Base-by-base conservation (phyloP, 139 green algal species). In the Penium margaritaceum region DNA sequence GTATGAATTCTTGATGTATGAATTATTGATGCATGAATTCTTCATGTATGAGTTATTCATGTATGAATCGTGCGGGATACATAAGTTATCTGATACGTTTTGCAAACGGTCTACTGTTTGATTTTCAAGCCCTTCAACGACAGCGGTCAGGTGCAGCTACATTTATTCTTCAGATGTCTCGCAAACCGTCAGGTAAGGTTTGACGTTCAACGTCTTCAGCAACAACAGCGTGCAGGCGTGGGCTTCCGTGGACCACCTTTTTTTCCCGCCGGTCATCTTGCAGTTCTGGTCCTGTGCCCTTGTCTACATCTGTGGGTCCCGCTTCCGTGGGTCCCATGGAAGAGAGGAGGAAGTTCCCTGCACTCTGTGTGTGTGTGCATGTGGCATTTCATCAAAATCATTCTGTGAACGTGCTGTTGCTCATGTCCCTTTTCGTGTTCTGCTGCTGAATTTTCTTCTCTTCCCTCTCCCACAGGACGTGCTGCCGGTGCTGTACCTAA, bases 151-250 rank as follows among this genome's bases (percentile, higher is more conserved):
- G 30, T n/a, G 17, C n/a, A 32, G 15, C 6, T 29, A 58, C 7
- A 24, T 6, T 15, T n/a, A 4, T 60, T 9, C 90, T 0, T 68
- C 96, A 54, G 84, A 90, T 2, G 67, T 83, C 12, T 83, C 95
- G 63, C 92, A 93, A 0, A 82, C 82, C 72, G 84, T 95, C 32
- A 82, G 63, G 4, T 53, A 63, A 1, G 74, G 88, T n/a, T n/a
- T n/a, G 7, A 85, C 93, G 39, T 92, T 97, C 67, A 87, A 95
- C 70, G 69, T 80, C 35, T 67, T 96, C 33, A 88, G 93, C 76
- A 85, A 89, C 41, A 90, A 95, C 79, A 90, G 78, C 67, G 73
- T 91, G 72, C 72, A 74, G 61, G 61, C 74, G 51, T 33, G 51
- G 14, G 15, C 5, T n/a, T 9, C 5, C 14, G 15, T n/a, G n/a